These are phyloP conservation scores for Trifolium fragiferum DNA, from an alignment of 306 rosid genomes.

Conservation along the genomic window DNA sequence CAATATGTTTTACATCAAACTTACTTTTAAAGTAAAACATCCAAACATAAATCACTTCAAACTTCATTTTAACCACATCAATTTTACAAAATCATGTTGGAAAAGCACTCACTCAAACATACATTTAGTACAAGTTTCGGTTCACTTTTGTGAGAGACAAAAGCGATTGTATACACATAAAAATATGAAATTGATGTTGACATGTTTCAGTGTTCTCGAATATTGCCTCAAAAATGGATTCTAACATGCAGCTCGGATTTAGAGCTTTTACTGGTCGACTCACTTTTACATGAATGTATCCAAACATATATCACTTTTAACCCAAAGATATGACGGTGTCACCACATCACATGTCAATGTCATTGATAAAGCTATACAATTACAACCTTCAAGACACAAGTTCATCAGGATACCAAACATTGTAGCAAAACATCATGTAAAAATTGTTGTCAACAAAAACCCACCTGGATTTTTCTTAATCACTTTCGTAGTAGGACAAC, in stretches of 20 bases:
- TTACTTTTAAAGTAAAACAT: background rate
- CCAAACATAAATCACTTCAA: background rate
- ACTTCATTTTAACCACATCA: conserved; percentile 4
- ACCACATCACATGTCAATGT: background rate
- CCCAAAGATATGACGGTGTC: background rate
- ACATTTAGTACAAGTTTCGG: background rate
- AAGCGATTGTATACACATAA: background rate
- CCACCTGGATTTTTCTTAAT: background rate
- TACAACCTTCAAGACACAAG: background rate
- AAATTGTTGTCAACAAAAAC: background rate
- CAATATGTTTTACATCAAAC: background rate
- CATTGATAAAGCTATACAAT: background rate
- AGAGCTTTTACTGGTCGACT: background rate
- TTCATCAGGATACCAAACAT: background rate
- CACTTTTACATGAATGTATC: too few species aligned
- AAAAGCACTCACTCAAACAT: background rate
- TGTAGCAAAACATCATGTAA: background rate
- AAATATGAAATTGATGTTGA: background rate
- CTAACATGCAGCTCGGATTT: too few species aligned
- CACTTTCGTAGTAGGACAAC: background rate
- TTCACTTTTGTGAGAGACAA: background rate
- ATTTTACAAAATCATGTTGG: background rate
- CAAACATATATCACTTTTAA: too few species aligned
- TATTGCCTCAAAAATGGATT: too few species aligned
- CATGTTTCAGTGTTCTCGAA: background rate